A percentile compares a stretch with the other conserved stretches of the same genome.
Evolutionary conservation across 371 early-diverging fungal species (phyloP).

Genomic region (Chytridium lagenaria): DNA sequence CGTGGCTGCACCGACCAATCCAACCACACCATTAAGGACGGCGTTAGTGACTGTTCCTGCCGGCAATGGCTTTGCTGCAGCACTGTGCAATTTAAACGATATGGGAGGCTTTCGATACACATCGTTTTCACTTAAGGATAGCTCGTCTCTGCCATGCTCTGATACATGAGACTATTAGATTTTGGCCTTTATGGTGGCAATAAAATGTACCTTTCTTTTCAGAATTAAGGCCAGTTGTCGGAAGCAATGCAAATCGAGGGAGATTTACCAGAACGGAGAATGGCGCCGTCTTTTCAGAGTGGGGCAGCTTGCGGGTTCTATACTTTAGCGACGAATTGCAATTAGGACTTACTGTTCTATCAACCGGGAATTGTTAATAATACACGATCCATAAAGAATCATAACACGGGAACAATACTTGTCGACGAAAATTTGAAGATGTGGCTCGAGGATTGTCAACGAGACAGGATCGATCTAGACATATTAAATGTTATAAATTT

Average conservation of each 20-base stretch:
- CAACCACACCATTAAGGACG: conserved; percentile 33
- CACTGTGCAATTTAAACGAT: not conserved
- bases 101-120: not conserved
- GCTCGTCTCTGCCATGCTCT: not conserved
- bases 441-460: conserved; percentile 23
- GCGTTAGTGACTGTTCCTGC: conserved; percentile 5
- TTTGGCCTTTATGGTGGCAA: no score
- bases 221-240: conserved; percentile 16
- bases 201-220: not conserved
- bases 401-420: conserved; percentile 34
- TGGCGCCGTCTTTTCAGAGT: conserved; percentile 37
- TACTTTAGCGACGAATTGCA: no score
- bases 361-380: conserved; percentile 30
- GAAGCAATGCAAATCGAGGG: conserved; percentile 41
- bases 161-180: not conserved
- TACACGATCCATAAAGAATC: conserved; percentile 33
- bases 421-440: conserved; percentile 28
- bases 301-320: no score
- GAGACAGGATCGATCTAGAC: conserved; percentile 42
- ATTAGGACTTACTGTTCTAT: conserved; percentile 36
- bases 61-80: not conserved
- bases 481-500: not conserved
- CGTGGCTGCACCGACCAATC: conserved; percentile 31
- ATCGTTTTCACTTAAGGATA: not conserved
- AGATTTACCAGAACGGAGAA: conserved; percentile 28